Conservation (phyloP, 1,284 basidiomycete genomes). For the Ceratobasidium sp. region DNA sequence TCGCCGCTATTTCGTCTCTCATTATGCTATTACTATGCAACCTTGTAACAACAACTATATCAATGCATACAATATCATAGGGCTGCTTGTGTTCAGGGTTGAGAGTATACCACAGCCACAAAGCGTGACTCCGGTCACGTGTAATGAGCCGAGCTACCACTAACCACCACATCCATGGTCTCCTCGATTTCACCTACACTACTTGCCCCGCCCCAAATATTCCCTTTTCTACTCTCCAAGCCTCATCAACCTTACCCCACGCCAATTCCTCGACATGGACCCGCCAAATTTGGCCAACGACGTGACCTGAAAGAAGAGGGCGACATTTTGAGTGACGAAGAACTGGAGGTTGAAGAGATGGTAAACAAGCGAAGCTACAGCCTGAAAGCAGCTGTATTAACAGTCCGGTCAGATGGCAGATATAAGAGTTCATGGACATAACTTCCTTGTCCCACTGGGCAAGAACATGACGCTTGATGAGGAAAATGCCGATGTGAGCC, state of each 20-base stretch:
- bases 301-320: slow-evolving; percentile 83
- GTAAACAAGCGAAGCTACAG: slow-evolving; percentile 59
- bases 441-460: slow-evolving; percentile 79
- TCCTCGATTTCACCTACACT: slow-evolving; percentile 66
- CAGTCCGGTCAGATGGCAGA: slow-evolving; percentile 33
- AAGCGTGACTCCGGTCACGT: not conserved
- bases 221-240: slow-evolving; percentile 75
- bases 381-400: not conserved
- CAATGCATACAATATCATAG: too few species aligned
- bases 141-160: not conserved
- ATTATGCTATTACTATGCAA: too few species aligned
- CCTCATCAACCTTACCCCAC: slow-evolving; percentile 76
- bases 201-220: slow-evolving; percentile 70
- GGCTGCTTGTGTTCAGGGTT: too few species aligned
- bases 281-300: slow-evolving; percentile 64
- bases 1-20: too few species aligned
- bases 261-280: slow-evolving; percentile 65
- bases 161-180: slow-evolving; percentile 32
- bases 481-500: slow-evolving; percentile 83
- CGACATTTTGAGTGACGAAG: slow-evolving; percentile 88
- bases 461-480: slow-evolving; percentile 78
- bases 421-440: slow-evolving; percentile 63
- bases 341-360: slow-evolving; percentile 80
- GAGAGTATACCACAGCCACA: too few species aligned
- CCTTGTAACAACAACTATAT: too few species aligned